phyloP scores from a whole-genome alignment of 2,329 filamentous ascomycete genomes.

The Pseudogymnoascus sp. region DNA sequence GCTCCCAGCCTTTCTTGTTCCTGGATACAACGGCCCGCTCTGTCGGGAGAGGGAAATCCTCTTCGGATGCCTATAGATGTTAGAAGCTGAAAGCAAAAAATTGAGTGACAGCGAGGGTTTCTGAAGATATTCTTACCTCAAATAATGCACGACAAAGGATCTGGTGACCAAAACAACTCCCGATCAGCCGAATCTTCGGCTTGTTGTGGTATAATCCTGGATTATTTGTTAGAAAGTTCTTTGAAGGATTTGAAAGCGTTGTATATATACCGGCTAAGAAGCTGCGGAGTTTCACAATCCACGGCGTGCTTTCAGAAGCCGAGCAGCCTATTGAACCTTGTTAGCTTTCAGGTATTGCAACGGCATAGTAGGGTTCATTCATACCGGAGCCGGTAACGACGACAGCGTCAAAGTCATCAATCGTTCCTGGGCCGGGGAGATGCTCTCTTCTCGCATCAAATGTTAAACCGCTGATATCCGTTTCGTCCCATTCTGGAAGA shows the following conservation, averaged over 20 bases:
- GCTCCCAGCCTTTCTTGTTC: constrained; percentile 27
- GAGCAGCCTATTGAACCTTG: constrained; percentile 11
- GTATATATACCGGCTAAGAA: constrained; percentile 25
- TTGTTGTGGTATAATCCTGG: constrained; percentile 24
- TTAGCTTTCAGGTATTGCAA: too few relatives aligned
- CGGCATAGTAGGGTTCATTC: too few relatives aligned
- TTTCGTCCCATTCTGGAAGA: too few relatives aligned
- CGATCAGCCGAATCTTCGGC: constrained; percentile 33
- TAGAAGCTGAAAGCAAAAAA: not conserved
- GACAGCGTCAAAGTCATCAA: too few relatives aligned
- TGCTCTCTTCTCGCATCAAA: too few relatives aligned
- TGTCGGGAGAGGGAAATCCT: not conserved
- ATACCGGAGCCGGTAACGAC: too few relatives aligned
- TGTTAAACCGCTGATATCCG: too few relatives aligned
- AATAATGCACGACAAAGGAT: constrained; percentile 34
- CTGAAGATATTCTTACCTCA: not conserved
- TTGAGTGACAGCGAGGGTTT: not conserved
- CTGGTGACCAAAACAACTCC: constrained; percentile 39
- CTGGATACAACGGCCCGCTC: constrained; percentile 10
- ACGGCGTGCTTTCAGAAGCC: constrained; percentile 17
- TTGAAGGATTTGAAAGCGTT: not conserved
- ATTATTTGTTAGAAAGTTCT: not conserved
- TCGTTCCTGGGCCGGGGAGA: too few relatives aligned
- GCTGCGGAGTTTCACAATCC: constrained; percentile 14
- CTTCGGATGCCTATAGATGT: not conserved